Evolutionary conservation across 2,329 filamentous ascomycete genomes (phyloP).

Genomic region (Xylariaceae sp.): DNA sequence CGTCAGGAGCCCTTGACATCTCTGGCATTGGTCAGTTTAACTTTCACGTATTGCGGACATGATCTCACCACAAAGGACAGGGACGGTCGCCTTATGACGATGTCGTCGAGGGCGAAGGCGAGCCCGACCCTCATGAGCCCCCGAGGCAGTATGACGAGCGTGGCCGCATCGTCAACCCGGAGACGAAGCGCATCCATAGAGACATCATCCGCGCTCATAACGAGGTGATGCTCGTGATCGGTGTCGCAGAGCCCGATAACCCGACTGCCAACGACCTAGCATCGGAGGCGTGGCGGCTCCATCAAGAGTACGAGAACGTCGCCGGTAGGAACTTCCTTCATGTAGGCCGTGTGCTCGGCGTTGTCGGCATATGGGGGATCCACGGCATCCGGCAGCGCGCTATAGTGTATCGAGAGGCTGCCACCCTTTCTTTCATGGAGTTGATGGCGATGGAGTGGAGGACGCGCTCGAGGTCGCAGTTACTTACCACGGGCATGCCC

Average conservation of each 20-base stretch:
- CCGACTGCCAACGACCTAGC: conserved; percentile 37
- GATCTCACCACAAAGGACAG: no score
- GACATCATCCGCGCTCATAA: conserved; percentile 57
- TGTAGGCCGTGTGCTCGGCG: conserved; percentile 34
- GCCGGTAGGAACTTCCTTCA: conserved; percentile 38
- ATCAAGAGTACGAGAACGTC: conserved; percentile 43
- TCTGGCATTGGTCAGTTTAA: conserved; percentile 45
- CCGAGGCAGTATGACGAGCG: conserved; percentile 49
- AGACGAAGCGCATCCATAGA: conserved; percentile 49
- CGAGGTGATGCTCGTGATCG: conserved; percentile 59
- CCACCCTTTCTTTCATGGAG: conserved; percentile 43
- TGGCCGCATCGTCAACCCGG: conserved; percentile 50
- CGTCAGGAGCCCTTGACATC: conserved; percentile 52
- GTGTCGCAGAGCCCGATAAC: conserved; percentile 54
- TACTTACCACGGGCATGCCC: conserved; percentile 37
- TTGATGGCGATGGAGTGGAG: conserved; percentile 33
- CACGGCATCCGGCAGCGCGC: conserved; percentile 49
- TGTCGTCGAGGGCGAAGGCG: conserved; percentile 45
- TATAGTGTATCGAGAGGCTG: conserved; percentile 49
- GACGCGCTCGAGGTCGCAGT: conserved; percentile 29
- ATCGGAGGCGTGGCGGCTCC: conserved; percentile 33
- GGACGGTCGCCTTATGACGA: conserved; percentile 58
- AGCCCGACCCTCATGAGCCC: conserved; percentile 36
- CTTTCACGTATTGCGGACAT: no score
- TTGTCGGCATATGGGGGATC: conserved; percentile 46